Evolutionary conservation across 495 filamentous ascomycete genomes (phyloP).

Genomic region (Margaritispora aquatica): DNA sequence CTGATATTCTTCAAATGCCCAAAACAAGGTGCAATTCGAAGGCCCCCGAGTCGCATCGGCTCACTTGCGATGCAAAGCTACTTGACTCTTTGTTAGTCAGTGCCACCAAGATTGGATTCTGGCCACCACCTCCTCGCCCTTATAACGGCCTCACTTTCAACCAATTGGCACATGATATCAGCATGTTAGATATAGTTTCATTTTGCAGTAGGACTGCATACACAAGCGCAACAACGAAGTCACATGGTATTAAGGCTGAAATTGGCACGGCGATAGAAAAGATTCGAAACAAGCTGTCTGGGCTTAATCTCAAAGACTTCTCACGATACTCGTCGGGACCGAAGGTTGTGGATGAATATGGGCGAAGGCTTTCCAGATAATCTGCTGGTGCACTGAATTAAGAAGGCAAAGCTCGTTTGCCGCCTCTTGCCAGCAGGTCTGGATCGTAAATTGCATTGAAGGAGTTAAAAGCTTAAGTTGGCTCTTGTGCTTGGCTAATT

Average conservation of each 20-base stretch:
- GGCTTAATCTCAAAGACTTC: slow-evolving; percentile 9
- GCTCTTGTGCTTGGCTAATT: neutral
- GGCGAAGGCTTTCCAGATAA: neutral
- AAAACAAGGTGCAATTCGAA: neutral
- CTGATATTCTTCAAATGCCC: neutral
- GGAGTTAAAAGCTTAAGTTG: neutral
- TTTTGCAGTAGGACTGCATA: neutral
- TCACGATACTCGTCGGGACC: neutral
- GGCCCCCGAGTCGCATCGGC: neutral
- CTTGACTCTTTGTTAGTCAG: slow-evolving; percentile 17
- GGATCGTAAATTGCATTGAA: neutral
- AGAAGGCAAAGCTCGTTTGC: too few relatives aligned
- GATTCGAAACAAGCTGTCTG: slow-evolving; percentile 48
- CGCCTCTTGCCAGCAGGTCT: neutral
- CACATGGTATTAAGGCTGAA: neutral
- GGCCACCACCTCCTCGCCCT: slow-evolving; percentile 7
- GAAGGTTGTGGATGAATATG: neutral
- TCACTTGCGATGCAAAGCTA: slow-evolving; percentile 15
- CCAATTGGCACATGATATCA: slow-evolving; percentile 1
- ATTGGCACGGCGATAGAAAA: slow-evolving; percentile 26
- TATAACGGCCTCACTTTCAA: slow-evolving; percentile 6
- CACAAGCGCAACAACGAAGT: neutral
- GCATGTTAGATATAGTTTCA: neutral
- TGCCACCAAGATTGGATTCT: slow-evolving; percentile 5
- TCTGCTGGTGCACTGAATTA: neutral